Percentiles rank a stretch among this genome's conserved stretches.
These are phyloP conservation scores for Xylaria sp. DNA, from an alignment of 2,329 filamentous ascomycete genomes.

Conservation along the genomic window DNA sequence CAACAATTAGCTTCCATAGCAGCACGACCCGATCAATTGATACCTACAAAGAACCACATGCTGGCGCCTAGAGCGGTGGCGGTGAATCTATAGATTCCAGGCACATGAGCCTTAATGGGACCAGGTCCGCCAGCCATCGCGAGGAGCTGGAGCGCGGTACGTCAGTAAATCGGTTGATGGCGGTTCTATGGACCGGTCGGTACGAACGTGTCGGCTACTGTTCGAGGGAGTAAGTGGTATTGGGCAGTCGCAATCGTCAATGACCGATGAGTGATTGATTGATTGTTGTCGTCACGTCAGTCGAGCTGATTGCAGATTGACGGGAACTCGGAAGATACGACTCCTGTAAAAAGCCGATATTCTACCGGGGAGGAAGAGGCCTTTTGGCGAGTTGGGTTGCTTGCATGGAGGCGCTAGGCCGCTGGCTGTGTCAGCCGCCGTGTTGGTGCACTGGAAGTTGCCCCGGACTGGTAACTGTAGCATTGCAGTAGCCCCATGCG, in stretches of 20 bases:
- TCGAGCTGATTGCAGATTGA: slow-evolving; percentile 1
- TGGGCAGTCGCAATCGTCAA: slow-evolving; percentile 11
- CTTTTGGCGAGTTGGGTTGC: too few species aligned
- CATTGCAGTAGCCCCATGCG: slow-evolving; percentile 30
- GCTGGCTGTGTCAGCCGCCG: background rate
- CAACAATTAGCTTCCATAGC: slow-evolving; percentile 28
- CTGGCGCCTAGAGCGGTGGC: slow-evolving; percentile 89
- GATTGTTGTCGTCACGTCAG: slow-evolving; percentile 17
- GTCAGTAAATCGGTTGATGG: background rate
- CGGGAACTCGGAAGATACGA: slow-evolving; percentile 17
- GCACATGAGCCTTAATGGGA: slow-evolving; percentile 57
- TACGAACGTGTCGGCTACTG: slow-evolving; percentile 13
- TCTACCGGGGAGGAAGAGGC: slow-evolving; percentile 18
- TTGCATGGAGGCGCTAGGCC: background rate
- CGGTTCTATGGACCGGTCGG: background rate
- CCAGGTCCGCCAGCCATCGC: slow-evolving; percentile 50
- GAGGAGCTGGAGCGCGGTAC: slow-evolving; percentile 18
- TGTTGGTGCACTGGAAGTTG: slow-evolving; percentile 4
- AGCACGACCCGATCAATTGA: background rate
- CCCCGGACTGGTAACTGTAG: slow-evolving; percentile 16
- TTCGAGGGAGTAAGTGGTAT: background rate
- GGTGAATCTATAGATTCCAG: slow-evolving; percentile 79
- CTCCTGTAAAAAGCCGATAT: slow-evolving; percentile 10
- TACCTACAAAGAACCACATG: slow-evolving; percentile 98
- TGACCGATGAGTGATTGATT: slow-evolving; percentile 2